Evolutionary conservation across 2,329 filamentous ascomycete species (phyloP).

Genomic region (Aspergillus intermedius): DNA sequence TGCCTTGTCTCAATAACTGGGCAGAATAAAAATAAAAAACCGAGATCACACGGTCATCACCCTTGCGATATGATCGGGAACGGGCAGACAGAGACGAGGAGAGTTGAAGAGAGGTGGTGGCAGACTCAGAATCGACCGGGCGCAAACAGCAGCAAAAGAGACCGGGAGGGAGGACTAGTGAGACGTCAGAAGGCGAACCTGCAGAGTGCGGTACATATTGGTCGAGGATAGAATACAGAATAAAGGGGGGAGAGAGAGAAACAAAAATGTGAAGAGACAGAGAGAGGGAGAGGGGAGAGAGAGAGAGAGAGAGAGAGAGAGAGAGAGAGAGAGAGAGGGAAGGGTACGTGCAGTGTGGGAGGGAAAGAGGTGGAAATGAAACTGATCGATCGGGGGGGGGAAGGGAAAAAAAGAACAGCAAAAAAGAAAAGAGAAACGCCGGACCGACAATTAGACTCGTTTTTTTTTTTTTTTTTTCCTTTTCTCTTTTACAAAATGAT

Average conservation of each 20-base stretch:
- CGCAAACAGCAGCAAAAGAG: background rate
- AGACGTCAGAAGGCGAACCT: too few relatives aligned
- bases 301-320: background rate
- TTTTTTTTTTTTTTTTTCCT: background rate
- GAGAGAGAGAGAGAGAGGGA: background rate
- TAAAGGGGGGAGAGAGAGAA: background rate
- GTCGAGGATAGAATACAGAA: too few relatives aligned
- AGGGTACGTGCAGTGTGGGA: conserved; percentile 1
- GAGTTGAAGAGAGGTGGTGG: background rate
- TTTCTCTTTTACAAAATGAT: background rate
- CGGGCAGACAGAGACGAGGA: background rate
- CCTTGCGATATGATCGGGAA: background rate
- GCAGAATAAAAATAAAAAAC: too few relatives aligned
- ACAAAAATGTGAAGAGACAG: background rate
- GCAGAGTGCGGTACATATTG: too few relatives aligned
- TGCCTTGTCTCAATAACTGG: too few relatives aligned
- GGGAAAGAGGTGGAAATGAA: conserved; percentile 1
- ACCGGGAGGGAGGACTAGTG: too few relatives aligned
- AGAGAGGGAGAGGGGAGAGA: background rate
- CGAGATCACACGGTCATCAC: too few relatives aligned
- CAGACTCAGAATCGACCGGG: background rate
- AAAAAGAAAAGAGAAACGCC: conserved; percentile 2
- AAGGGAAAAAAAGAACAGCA: background rate
- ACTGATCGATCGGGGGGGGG: conserved; percentile 1
- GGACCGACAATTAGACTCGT: background rate